Conservation (phyloP, 139 green algal genomes). For the Chara braunii region DNA sequence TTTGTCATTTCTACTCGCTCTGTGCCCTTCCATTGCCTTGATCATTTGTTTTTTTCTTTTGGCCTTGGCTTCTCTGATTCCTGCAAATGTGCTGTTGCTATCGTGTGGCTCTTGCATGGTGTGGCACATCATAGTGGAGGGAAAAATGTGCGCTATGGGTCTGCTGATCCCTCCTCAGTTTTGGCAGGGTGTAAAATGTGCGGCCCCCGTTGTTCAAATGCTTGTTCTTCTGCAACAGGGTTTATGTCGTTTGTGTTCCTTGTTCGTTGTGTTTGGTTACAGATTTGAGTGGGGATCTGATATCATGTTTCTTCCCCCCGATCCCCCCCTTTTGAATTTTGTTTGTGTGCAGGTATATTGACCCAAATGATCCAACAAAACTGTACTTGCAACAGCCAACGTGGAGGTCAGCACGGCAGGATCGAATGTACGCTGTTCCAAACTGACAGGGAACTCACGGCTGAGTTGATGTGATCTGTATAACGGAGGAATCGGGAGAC, state of each 20-base stretch:
- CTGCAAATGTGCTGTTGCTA: neutral
- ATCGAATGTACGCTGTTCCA: no score
- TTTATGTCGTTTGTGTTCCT: neutral
- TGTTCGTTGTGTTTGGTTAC: neutral
- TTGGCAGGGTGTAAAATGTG: neutral
- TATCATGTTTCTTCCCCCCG: neutral
- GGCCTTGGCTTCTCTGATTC: no score
- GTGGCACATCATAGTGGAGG: no score
- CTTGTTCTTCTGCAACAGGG: neutral
- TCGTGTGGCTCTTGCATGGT: no score
- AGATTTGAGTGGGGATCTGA: neutral
- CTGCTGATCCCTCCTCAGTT: neutral
- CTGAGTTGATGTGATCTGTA: no score
- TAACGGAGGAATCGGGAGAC: no score
- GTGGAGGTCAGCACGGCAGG: neutral
- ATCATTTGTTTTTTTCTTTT: neutral
- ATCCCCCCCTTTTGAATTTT: conserved; percentile 33
- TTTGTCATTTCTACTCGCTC: neutral
- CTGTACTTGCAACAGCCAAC: conserved; percentile 42
- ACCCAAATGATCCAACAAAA: conserved; percentile 36
- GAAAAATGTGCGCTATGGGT: no score
- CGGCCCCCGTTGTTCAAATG: neutral
- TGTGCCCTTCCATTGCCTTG: neutral
- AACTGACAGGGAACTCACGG: no score
- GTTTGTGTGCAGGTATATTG: conserved; percentile 24